Conservation (phyloP, 352 stramenopile species). For the Phytophthora nicotianae region DNA sequence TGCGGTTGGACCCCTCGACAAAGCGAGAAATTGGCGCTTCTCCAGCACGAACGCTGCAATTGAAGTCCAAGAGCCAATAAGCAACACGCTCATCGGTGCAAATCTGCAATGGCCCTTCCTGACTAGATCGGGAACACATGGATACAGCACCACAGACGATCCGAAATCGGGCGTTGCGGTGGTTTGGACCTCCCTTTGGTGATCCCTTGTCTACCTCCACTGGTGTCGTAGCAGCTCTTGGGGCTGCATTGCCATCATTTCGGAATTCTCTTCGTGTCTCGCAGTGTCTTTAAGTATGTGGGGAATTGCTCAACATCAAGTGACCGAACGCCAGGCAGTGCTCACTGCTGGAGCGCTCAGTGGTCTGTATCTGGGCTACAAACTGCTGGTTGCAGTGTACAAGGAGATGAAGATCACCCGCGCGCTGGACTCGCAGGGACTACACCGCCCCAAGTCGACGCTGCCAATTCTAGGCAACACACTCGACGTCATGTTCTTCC, state of each 20-base stretch:
- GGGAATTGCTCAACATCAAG: slow-evolving; percentile 33
- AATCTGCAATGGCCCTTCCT: slow-evolving; percentile 18
- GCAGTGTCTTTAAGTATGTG: slow-evolving; percentile 25
- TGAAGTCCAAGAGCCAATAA: slow-evolving; percentile 17
- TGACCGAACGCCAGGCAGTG: slow-evolving; percentile 30
- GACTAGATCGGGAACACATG: slow-evolving; percentile 5
- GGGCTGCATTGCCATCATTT: slow-evolving; percentile 11
- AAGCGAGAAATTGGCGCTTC: slow-evolving; percentile 1
- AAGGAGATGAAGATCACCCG: slow-evolving; percentile 36
- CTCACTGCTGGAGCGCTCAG: slow-evolving; percentile 21
- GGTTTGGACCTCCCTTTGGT: background rate
- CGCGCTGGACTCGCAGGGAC: slow-evolving; percentile 34
- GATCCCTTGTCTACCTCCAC: background rate
- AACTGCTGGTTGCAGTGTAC: slow-evolving; percentile 33
- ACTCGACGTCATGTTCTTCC: slow-evolving; percentile 44
- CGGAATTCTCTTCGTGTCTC: slow-evolving; percentile 16
- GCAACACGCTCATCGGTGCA: slow-evolving; percentile 7
- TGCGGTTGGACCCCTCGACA: slow-evolving; percentile 1
- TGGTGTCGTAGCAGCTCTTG: background rate
- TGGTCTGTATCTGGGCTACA: slow-evolving; percentile 34
- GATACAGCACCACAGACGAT: slow-evolving; percentile 9
- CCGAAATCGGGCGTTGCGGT: slow-evolving; percentile 2
- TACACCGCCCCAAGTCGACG: slow-evolving; percentile 40
- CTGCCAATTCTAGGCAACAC: slow-evolving; percentile 49
- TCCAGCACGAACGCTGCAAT: background rate